Evolutionary conservation across 179 eudicot species (phyloP).

Genomic region (Amaranthus tricolor): DNA sequence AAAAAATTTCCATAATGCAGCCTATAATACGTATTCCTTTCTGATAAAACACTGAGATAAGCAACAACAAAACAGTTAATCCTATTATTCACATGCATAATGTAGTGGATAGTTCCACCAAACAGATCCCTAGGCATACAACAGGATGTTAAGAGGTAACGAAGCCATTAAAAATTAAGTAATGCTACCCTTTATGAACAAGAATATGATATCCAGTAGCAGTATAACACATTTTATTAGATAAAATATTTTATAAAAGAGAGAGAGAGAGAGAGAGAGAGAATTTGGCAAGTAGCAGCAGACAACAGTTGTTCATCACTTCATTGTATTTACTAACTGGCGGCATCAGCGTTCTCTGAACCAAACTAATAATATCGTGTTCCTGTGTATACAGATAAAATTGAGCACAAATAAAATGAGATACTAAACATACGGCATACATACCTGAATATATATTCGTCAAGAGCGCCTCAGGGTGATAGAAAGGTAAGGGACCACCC

Average conservation of each 20-base stretch:
- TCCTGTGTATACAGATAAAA: neutral
- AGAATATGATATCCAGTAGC: too few relatives aligned
- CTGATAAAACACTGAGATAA: neutral
- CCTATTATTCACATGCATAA: neutral
- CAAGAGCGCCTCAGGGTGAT: constrained; percentile 80
- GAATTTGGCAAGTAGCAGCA: neutral
- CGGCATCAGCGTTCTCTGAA: constrained; percentile 6
- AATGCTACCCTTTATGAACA: too few relatives aligned
- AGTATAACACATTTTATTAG: too few relatives aligned
- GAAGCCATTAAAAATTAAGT: neutral
- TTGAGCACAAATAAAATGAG: neutral
- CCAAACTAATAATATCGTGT: neutral
- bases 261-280: neutral
- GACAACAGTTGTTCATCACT: neutral
- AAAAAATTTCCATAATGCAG: too few relatives aligned
- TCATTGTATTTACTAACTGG: neutral
- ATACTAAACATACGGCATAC: constrained; percentile 27
- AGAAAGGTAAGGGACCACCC: constrained; percentile 56
- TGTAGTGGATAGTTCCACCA: neutral
- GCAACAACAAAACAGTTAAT: neutral
- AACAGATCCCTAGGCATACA: neutral
- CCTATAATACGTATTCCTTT: neutral
- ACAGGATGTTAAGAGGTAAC: neutral
- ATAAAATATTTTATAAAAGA: too few relatives aligned
- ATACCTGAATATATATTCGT: constrained; percentile 75